Evolutionary conservation across 768 basidiomycete species (phyloP), one percentile per base, ranked within the genome.

Genomic region (Tremella mesenterica): DNA sequence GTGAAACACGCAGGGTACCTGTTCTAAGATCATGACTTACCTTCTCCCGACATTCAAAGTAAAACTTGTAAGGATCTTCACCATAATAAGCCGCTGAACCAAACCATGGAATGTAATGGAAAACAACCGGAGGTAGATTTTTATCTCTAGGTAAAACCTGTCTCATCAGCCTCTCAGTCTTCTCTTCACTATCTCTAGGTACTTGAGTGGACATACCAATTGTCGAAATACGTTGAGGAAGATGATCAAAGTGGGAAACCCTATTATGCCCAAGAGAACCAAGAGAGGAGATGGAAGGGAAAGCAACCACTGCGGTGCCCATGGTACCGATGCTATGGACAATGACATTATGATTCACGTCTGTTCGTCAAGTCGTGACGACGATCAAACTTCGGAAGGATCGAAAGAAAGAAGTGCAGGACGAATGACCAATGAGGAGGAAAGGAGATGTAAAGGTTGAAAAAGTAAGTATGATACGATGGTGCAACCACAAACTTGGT

Each of bases 81-180:
- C 95, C 95, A 65, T 99, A 97, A 30, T 78, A 72, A 13, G 87
- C 79, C 0, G 91, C 87, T 27, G 91, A 95, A 21, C 95, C 95
- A 58, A 99, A 73, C 67, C 86, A 78, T 6, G 95, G 95, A 41
- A 97, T 74, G 78, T 85, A 84, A 71, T 96, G 88, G 77, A 96
- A 99, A 18, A 97, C 89, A 36, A 85, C 76, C 0, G 95, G 95
- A 1, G 95, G 95, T 36, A 84, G 75, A 16, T 81, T 81, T 20
- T 81, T 77, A 67, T 83, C 80, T 54, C 79, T 79, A 9, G 88
- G 88, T 30, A 83, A 63, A 49, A 85, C 58, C 87, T 90, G 54
- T 23, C n/a, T 28, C 4, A 4, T 46, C 20, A 46, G 27, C 44
- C 18, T 12, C 34, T 12, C 34, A 36, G 12, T 12, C 18, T 12